Evolutionary conservation across 345 rosid genomes (phyloP), one percentile per base, ranked within the genome.

Genomic region (Mercurialis annua): DNA sequence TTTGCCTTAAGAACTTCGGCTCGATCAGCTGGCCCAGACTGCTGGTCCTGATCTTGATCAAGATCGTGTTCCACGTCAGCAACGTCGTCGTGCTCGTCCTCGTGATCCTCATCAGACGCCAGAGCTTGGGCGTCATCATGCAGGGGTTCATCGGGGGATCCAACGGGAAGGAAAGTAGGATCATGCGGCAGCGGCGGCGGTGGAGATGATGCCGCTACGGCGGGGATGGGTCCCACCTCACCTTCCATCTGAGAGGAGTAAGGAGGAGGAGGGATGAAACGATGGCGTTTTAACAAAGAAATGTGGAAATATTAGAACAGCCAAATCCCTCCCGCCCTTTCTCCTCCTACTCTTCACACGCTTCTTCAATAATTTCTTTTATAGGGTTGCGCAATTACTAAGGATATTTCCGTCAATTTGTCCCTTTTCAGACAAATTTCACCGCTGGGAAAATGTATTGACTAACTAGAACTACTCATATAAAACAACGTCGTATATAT

Each of bases 1-100:
- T 51, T 74, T 4, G 12, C 66, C 70, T 64, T 64, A 23, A 74
- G 73, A 54, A 57, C 66, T 55, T 57, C 73, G 16, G 65, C 43
- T 48, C 42, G 68, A 67, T 62, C 63, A 18, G 66, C 63, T 24
- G 66, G 43, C 38, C 23, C 68, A 23, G 59, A 1, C 42, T 30
- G 44, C 23, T 47, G 69, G 43, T 58, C 73, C 20, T 63, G 69
- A 30, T 34, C 77, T 16, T 44, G 69, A 26, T 23, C 15, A 38
- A 40, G 55, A 14, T 63, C 74, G 24, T 54, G 60, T 34, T 69
- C 66, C 7, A 5, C 18, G 16, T 53, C 67, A 42, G n/a, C 50
- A 17, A 40, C 68, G 4, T 36, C 58, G 10, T 49, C 65, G 30
- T 50, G 52, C 1, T 65, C 70, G 30, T 58, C 52, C 4, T 64